Base-by-base conservation (phyloP, 345 rosid genomes). In the Arabidopsis suecica region DNA sequence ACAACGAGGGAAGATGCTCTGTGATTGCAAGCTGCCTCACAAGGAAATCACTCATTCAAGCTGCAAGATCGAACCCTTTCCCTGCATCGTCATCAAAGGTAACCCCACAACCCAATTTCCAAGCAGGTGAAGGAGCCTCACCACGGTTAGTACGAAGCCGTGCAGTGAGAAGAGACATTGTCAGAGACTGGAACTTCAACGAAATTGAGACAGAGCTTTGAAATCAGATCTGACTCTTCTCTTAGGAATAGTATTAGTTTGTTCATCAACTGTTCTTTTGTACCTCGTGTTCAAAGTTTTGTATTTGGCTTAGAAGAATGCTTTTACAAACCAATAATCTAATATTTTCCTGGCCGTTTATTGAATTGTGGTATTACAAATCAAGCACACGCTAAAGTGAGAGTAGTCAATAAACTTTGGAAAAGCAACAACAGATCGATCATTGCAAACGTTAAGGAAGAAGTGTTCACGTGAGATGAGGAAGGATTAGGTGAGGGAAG, bases 111-210 rank as follows among this genome's bases (percentile, higher is more conserved):
- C 96, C 97, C 40, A 70, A 70, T 51, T 77, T 81, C 69, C 86
- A 79, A 8, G 73, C 74, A 41, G 53, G 59, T 64, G 78, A 73
- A 1, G 65, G 79, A 54, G 91, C 93, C 18, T 59, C 96, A 0
- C 98, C 98, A 25, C 76, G 96, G 53, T 82, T 94, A 37, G 97
- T 94, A 48, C 84, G 96, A 13, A 94, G 98, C 80, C 86, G 76
- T 54, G 98, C 98, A 0, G 90, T 94, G 63, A 85, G 91, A 73
- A 88, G 98, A 82, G 98, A 94, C 82, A 57, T 94, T 51, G 97
- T 88, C 60, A 86, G 96, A 82, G 96, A 94, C 86, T 94, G 98
- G 98, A 91, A 94, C 81, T 94, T 94, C 9, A 90, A 87, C 7
- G 89, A 87, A 84, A 84, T 47, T 7, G 85, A 61, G 38, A 65